A percentile compares a stretch with the other conserved stretches of the same genome.
phyloP scores from a whole-genome alignment of 2,329 filamentous ascomycete species.

The Coleophoma eucalyptorum region DNA sequence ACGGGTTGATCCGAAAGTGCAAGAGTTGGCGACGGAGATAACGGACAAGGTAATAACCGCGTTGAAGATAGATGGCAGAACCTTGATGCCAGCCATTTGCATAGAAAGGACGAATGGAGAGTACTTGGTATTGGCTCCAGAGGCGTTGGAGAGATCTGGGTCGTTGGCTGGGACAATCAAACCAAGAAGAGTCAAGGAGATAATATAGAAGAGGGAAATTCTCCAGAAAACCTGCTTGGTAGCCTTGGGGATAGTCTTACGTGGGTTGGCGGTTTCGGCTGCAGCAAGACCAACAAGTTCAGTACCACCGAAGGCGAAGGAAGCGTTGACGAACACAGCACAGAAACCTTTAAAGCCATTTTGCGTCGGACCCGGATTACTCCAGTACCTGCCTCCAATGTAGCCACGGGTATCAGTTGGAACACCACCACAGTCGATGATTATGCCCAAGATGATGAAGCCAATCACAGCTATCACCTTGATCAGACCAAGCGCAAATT shows the following conservation, averaged over 20 bases:
- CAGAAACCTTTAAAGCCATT: conserved; percentile 63
- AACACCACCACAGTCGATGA: conserved; percentile 53
- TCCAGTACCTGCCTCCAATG: conserved; percentile 57
- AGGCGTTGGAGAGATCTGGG: conserved; percentile 19
- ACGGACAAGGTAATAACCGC: conserved; percentile 47
- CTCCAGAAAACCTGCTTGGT: conserved; percentile 43
- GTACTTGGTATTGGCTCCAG: conserved; percentile 25
- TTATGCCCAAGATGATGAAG: conserved; percentile 60
- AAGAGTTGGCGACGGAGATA: conserved; percentile 48
- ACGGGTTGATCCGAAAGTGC: conserved; percentile 45
- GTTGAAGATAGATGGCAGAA: conserved; percentile 49
- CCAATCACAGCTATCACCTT: conserved; percentile 56
- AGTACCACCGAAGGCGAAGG: conserved; percentile 59
- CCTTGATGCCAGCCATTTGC: conserved; percentile 43
- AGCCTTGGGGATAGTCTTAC: conserved; percentile 40
- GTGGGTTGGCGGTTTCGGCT: conserved; percentile 53
- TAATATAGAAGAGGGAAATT: conserved; percentile 39
- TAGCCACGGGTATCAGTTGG: conserved; percentile 41
- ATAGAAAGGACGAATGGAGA: conserved; percentile 49
- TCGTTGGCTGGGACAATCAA: conserved; percentile 34
- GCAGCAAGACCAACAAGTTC: conserved; percentile 59
- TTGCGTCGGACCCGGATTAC: conserved; percentile 48
- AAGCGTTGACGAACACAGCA: conserved; percentile 59
- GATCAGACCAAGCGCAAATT: conserved; percentile 52
- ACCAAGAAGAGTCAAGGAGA: conserved; percentile 38